Evolutionary conservation across 441 rosid species (phyloP).

Genomic region (Erodium texanum): DNA sequence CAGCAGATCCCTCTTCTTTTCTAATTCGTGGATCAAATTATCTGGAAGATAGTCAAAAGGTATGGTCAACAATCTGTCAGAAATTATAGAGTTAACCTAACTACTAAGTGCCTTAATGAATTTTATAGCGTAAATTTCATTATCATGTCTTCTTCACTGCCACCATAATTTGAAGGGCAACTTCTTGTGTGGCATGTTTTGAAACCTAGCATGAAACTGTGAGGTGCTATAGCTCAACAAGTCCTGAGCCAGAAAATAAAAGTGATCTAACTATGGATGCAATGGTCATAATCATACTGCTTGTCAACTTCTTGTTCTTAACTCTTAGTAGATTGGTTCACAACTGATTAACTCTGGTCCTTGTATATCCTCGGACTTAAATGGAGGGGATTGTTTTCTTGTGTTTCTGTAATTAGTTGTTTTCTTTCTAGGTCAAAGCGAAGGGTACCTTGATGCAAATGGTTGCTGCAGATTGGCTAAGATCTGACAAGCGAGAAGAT

Average conservation of each 20-base stretch:
- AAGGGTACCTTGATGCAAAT: conserved; percentile 83
- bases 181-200: conserved; percentile 2
- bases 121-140: neutral
- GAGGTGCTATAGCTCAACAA: no score
- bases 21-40: conserved; percentile 81
- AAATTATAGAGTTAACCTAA: conserved; percentile 6
- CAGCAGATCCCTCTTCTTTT: conserved; percentile 73
- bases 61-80: conserved; percentile 20
- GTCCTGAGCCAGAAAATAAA: no score
- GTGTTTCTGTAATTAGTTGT: conserved; percentile 9
- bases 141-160: neutral
- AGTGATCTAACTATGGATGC: no score
- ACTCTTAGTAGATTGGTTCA: neutral
- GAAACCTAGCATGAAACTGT: neutral
- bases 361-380: neutral
- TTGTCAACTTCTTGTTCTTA: conserved; percentile 11
- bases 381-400: no score
- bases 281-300: neutral
- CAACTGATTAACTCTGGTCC: conserved; percentile 1
- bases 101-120: neutral
- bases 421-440: conserved; percentile 57
- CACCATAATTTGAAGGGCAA: neutral
- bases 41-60: conserved; percentile 76
- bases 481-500: conserved; percentile 87
- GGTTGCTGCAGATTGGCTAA: conserved; percentile 98